A percentile compares a stretch with the other conserved stretches of the same genome.
These are phyloP conservation scores for Amauroascus niger DNA, from an alignment of 2,329 filamentous ascomycete genomes.

Conservation along the genomic window DNA sequence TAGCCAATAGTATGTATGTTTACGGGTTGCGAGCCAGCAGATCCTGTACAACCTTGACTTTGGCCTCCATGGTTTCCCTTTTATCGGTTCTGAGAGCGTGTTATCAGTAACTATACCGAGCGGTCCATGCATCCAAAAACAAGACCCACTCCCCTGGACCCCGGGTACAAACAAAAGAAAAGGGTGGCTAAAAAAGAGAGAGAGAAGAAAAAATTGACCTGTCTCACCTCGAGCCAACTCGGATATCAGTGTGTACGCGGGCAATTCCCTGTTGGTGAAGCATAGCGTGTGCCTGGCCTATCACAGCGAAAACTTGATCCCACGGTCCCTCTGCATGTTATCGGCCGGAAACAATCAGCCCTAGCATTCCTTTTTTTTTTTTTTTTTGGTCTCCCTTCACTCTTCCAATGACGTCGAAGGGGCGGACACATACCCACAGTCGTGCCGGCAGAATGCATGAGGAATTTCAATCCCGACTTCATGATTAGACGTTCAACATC, in stretches of 20 bases:
- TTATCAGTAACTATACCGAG: not conserved
- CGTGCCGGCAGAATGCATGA: conserved; percentile 88
- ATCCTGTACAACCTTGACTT: conserved; percentile 55
- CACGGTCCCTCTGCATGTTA: conserved; percentile 67
- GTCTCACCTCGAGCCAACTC: conserved; percentile 63
- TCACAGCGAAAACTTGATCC: conserved; percentile 74
- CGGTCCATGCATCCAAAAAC: not conserved
- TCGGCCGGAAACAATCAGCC: not conserved
- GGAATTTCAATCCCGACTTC: conserved; percentile 68
- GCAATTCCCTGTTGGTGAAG: conserved; percentile 68
- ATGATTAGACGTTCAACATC: conserved; percentile 78
- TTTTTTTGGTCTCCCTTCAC: not conserved
- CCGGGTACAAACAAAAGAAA: not conserved
- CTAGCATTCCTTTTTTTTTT: not conserved
- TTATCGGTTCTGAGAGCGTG: conserved; percentile 61
- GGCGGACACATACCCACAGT: conserved; percentile 61
- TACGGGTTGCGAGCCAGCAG: conserved; percentile 35
- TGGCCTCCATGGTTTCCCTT: conserved; percentile 68
- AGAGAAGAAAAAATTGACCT: not conserved
- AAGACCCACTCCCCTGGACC: not conserved
- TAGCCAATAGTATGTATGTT: not conserved
- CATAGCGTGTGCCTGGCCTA: conserved; percentile 74
- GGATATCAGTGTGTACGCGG: conserved; percentile 79
- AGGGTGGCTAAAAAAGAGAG: not conserved
- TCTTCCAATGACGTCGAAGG: not conserved